A percentile compares a stretch with the other conserved stretches of the same genome.
Evolutionary conservation across 2,329 filamentous ascomycete species (phyloP).

Genomic region (Tolypocladium nubicola): DNA sequence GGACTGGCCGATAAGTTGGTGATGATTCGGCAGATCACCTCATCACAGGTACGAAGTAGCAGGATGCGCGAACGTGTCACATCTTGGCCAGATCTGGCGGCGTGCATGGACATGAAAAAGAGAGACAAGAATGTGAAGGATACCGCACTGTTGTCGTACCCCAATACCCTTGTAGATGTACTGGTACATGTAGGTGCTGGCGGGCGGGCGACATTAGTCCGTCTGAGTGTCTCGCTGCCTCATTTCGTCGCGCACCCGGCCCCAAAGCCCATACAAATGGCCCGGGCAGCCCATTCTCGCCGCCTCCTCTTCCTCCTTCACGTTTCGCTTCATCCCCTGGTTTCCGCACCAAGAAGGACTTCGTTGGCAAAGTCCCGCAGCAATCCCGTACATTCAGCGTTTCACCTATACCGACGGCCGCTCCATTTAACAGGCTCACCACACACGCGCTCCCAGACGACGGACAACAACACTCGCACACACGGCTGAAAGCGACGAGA

Average conservation of each 20-base stretch:
- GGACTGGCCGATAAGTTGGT: neutral
- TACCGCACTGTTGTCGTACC: neutral
- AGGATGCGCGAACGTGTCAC: neutral
- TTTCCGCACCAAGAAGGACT: conserved; percentile 22
- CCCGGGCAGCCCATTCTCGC: neutral
- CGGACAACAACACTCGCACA: neutral
- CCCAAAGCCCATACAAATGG: neutral
- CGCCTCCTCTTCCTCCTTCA: conserved; percentile 1
- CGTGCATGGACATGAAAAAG: neutral
- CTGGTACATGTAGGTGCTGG: neutral
- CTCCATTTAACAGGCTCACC: neutral
- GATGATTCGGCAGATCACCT: neutral
- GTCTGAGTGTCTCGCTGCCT: neutral
- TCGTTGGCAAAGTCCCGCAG: conserved; percentile 46
- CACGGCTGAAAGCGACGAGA: neutral
- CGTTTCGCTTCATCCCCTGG: conserved; percentile 10
- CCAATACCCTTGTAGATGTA: neutral
- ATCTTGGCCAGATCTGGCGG: neutral
- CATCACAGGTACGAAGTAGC: neutral
- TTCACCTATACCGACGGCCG: conserved; percentile 1
- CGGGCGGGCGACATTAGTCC: neutral
- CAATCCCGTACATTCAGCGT: conserved; percentile 10
- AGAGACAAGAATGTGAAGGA: neutral
- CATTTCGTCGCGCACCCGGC: neutral
- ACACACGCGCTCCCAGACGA: neutral